Evolutionary conservation across 1,139 yeast species (phyloP).

Genomic region (Kodamaea plutei): DNA sequence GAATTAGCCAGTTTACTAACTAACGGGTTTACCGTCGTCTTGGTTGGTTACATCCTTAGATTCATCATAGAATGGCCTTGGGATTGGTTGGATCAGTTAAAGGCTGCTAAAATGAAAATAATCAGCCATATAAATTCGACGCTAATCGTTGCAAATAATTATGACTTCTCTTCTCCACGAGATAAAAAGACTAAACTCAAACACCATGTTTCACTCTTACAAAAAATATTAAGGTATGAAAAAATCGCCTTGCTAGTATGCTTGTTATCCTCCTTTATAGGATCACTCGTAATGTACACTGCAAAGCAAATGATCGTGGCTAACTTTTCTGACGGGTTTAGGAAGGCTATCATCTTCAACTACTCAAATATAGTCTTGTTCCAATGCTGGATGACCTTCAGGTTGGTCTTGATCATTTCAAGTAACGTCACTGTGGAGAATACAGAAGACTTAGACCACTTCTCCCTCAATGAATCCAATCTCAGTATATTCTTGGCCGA

Average conservation of each 20-base stretch:
- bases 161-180: conserved; percentile 6
- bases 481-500: too few species aligned
- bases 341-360: conserved; percentile 29
- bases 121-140: conserved; percentile 17
- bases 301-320: conserved; percentile 22
- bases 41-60: conserved; percentile 27
- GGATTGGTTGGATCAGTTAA: conserved; percentile 28
- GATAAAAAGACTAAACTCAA: conserved; percentile 5
- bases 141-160: conserved; percentile 8
- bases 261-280: conserved; percentile 20
- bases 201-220: conserved; percentile 12
- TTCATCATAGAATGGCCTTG: conserved; percentile 36
- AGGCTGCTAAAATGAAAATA: conserved; percentile 17
- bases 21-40: conserved; percentile 24
- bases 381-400: conserved; percentile 26
- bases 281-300: conserved; percentile 24
- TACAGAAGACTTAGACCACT: too few species aligned
- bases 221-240: conserved; percentile 20
- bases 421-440: conserved; percentile 8
- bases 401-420: conserved; percentile 14
- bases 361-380: conserved; percentile 29
- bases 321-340: conserved; percentile 20
- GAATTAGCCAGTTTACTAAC: conserved; percentile 21
- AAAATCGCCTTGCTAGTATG: conserved; percentile 22
- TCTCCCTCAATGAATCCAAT: too few species aligned